A percentile compares a stretch with the other conserved stretches of the same genome.
Conservation (phyloP, 192 early-diverging fungal species). For the Coemansia sp. region DNA sequence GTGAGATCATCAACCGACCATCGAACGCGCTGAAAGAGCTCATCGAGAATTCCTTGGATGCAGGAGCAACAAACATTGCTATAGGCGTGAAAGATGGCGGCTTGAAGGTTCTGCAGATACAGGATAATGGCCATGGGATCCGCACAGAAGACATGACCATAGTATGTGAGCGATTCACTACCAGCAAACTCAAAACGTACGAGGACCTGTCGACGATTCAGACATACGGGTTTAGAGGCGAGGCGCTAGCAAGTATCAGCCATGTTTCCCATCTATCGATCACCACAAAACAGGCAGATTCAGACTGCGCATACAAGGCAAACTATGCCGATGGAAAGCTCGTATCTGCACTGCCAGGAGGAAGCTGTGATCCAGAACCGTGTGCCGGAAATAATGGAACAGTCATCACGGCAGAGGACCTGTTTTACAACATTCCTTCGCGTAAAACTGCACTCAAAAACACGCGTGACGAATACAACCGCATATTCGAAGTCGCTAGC, state of each 20-base stretch:
- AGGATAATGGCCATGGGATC: conserved; percentile 95
- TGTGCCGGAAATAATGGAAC: conserved; percentile 97
- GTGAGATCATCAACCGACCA: conserved; percentile 96
- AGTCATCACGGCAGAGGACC: conserved; percentile 88
- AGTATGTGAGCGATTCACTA: conserved; percentile 95
- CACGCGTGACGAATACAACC: conserved; percentile 83
- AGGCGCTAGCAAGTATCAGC: conserved; percentile 95
- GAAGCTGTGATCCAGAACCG: conserved; percentile 77
- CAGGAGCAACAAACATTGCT: conserved; percentile 82
- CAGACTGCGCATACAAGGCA: conserved; percentile 75
- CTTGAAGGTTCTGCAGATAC: conserved; percentile 89
- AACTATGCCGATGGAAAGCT: conserved; percentile 86
- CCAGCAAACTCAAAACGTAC: conserved; percentile 83
- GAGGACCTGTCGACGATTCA: conserved; percentile 83
- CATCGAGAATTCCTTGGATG: conserved; percentile 95
- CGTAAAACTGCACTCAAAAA: conserved; percentile 85
- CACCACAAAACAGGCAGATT: conserved; percentile 73
- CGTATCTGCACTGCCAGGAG: conserved; percentile 71
- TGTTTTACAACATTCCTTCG: conserved; percentile 93
- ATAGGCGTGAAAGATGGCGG: conserved; percentile 89
- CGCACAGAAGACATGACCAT: conserved; percentile 84
- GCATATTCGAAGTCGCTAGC: conserved; percentile 86
- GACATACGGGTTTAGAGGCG: conserved; percentile 96
- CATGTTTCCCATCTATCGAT: conserved; percentile 93
- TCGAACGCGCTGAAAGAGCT: conserved; percentile 97